Base-by-base conservation (phyloP, 2,329 filamentous ascomycete species). In the Capronia coronata region DNA sequence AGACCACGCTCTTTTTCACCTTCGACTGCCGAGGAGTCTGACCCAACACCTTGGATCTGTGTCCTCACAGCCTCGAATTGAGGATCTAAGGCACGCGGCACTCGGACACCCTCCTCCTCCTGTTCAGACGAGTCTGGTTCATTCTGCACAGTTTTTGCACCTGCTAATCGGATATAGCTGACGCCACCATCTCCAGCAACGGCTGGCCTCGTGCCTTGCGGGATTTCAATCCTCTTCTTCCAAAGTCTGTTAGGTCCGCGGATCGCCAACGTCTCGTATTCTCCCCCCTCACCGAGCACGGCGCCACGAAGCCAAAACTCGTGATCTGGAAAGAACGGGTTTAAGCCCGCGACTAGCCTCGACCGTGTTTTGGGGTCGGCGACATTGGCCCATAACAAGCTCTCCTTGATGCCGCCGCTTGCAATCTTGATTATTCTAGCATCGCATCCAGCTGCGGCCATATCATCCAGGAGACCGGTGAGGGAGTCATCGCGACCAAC, bases 371-470 rank as follows among this genome's bases (percentile, higher is more conserved):
- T 58, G 3, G 67, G 61, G 61, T 78, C 77, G 2, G 85, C 81
- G 14, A 95, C 85, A 69, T 89, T 81, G 58, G 80, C 77, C 85
- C 90, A 95, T 19, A 98, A 71, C 61, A 89, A 84, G 30, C 69
- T 73, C 59, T 89, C 86, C 62, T 91, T 86, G 43, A 98, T 74
- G 0, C 90, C 93, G 5, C 88, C 89, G 56, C 87, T 94, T 37
- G 93, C 90, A 38, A 96, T 88, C 70, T 97, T 98, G 70, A 98
- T 82, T 63, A 98, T 87, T 52, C 90, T 77, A n/a, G 90, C 86
- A 63, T 95, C 87, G 48, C 94, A 79, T 1, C 84, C 84, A 2
- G 82, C 79, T 5, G 73, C 75, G 3, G 77, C 78, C 87, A 98
- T 95, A 66, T 96, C 90, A 51, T 79, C 74, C 43, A 98, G 73